Evolutionary conservation across 169 alveolate species (phyloP), one percentile per base, ranked within the genome.

Genomic region (Perkinsus marinus): DNA sequence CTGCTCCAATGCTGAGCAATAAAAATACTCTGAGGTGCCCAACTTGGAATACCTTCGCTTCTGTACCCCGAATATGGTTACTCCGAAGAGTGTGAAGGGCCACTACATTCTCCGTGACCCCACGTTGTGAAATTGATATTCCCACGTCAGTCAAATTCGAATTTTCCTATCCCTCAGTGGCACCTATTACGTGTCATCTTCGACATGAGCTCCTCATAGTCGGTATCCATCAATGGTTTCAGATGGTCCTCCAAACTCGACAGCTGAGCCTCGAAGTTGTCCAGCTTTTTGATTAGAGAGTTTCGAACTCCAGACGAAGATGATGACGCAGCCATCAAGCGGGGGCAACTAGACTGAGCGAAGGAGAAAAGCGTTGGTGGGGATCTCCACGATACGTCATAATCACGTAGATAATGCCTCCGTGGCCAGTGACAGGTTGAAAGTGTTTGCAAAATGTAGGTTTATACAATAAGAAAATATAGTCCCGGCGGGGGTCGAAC

Each of bases 401-500:
- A n/a, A n/a, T n/a, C n/a, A n/a, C n/a, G n/a, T n/a, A n/a, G n/a
- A n/a, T n/a, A n/a, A n/a, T n/a, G n/a, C n/a, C n/a, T n/a, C n/a
- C n/a, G n/a, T n/a, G n/a, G n/a, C n/a, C n/a, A n/a, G n/a, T n/a
- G n/a, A n/a, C n/a, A n/a, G n/a, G n/a, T n/a, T n/a, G n/a, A n/a
- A n/a, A n/a, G n/a, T n/a, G n/a, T n/a, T n/a, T n/a, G n/a, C n/a
- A n/a, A n/a, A n/a, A n/a, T n/a, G n/a, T n/a, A n/a, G n/a, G n/a
- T n/a, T n/a, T n/a, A n/a, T n/a, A n/a, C n/a, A 10, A 41, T 3
- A 41, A 41, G 46, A 41, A 41, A 30, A 57, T 2, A 0, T 57
- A 57, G 79, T 57, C 79, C 79, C 79, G 79, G 79, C 79, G 79
- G 79, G 79, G 79, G 79, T 57, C 79, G 79, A 57, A 57, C 79